A percentile compares a stretch with the other conserved stretches of the same genome.
These are phyloP conservation scores for Singerocomus inundabilis DNA, from an alignment of 1,284 basidiomycete species.

Conservation along the genomic window DNA sequence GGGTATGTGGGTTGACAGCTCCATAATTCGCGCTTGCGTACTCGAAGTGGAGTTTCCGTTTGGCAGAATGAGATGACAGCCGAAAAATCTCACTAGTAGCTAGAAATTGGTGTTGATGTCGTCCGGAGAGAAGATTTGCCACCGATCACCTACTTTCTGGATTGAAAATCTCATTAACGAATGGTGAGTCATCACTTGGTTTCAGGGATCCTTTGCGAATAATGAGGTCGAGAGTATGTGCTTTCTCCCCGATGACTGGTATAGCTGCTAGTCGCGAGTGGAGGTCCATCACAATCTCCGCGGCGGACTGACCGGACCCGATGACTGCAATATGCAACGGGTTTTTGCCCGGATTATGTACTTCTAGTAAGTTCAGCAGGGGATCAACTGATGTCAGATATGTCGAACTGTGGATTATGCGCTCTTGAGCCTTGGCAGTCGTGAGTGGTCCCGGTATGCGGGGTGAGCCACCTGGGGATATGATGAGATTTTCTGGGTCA, in stretches of 20 bases:
- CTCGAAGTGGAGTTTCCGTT: conserved; percentile 41
- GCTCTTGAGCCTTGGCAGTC: conserved; percentile 34
- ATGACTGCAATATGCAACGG: conserved; percentile 51
- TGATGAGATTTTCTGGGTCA: conserved; percentile 43
- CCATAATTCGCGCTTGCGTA: conserved; percentile 57
- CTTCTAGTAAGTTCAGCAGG: conserved; percentile 34
- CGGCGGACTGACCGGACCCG: conserved; percentile 55
- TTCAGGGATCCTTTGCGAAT: conserved; percentile 54
- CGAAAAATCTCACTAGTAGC: conserved; percentile 43
- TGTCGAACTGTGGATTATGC: conserved; percentile 45
- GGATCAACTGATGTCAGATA: conserved; percentile 42
- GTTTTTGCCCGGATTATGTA: conserved; percentile 13
- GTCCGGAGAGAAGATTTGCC: not conserved
- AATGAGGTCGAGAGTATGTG: conserved; percentile 51
- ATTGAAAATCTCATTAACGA: conserved; percentile 60
- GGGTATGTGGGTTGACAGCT: conserved; percentile 50
- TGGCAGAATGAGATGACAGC: conserved; percentile 37
- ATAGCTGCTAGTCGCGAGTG: conserved; percentile 41
- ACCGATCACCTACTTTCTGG: conserved; percentile 40
- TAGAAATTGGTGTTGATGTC: conserved; percentile 19
- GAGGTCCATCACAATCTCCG: conserved; percentile 53
- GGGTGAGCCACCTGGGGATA: conserved; percentile 53
- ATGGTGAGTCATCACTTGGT: conserved; percentile 57
- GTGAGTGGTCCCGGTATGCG: conserved; percentile 42
- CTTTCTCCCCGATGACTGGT: conserved; percentile 16